Conservation (phyloP, 768 basidiomycete genomes). For the Psilocybe tampanensis region DNA sequence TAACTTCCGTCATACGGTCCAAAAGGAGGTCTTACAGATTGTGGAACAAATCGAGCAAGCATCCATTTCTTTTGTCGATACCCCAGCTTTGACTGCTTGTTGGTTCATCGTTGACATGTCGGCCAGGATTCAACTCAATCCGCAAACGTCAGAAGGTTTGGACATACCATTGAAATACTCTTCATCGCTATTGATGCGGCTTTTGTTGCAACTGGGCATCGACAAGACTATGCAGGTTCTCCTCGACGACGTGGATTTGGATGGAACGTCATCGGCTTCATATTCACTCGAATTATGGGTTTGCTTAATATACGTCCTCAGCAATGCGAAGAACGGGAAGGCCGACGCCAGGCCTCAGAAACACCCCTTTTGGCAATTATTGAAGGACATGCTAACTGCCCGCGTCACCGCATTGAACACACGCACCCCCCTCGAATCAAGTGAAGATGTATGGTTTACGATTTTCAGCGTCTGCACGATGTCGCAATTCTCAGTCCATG, state of each 20-base stretch:
- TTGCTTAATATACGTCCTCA: slow-evolving; percentile 62
- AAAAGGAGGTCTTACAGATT: slow-evolving; percentile 39
- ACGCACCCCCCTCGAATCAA: slow-evolving; percentile 32
- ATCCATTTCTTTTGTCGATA: slow-evolving; percentile 33
- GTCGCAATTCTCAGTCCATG: slow-evolving; percentile 72
- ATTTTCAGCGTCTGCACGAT: slow-evolving; percentile 72
- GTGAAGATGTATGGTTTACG: slow-evolving; percentile 74
- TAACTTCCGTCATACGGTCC: slow-evolving; percentile 32
- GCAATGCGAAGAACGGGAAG: slow-evolving; percentile 17
- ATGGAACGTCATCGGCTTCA: slow-evolving; percentile 39
- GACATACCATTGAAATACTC: slow-evolving; percentile 26
- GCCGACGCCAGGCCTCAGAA: slow-evolving; percentile 15
- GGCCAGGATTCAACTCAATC: slow-evolving; percentile 35
- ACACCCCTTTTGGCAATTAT: slow-evolving; percentile 48
- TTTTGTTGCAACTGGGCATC: slow-evolving; percentile 58
- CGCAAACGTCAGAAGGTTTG: slow-evolving; percentile 10
- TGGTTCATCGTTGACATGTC: slow-evolving; percentile 71
- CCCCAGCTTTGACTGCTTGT: slow-evolving; percentile 43
- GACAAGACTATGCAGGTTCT: slow-evolving; percentile 45
- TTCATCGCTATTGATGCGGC: slow-evolving; percentile 43
- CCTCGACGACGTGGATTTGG: slow-evolving; percentile 31
- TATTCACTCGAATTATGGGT: slow-evolving; percentile 74
- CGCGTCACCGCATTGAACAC: slow-evolving; percentile 28
- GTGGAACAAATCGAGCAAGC: slow-evolving; percentile 39
- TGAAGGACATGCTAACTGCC: slow-evolving; percentile 28